Evolutionary conservation across 1,284 basidiomycete genomes (phyloP), one percentile per base, ranked within the genome.

Genomic region (Ceratorhiza oryzae-sativae): DNA sequence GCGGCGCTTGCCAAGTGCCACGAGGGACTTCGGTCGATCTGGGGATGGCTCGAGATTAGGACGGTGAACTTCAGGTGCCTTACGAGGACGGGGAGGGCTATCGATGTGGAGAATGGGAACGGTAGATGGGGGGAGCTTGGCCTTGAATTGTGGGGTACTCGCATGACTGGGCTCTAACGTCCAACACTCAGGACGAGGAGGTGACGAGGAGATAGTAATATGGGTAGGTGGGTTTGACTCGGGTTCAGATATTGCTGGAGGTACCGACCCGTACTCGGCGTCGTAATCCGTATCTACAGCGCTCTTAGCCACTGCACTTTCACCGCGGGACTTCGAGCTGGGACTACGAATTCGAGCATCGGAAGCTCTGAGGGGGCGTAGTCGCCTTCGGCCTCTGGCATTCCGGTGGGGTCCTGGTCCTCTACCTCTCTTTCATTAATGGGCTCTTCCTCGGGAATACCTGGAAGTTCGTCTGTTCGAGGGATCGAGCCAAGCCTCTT

Each of bases 191-290:
- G 23, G 13, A 48, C 23, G 12, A 27, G 48, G 18, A 27, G 63
- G 48, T 30, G 63, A 51, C 9, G 48, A 46, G 3, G 46, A 46
- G 12, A 60, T 45, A 4, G 18, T 45, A 13, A 60, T 60, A 15
- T 45, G 39, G 23, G 23, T 27, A 1, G 58, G 58, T 13, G 36
- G 23, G 23, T 13, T n/a, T 18, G 58, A 45, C 39, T 67, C 20
- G 34, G 36, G 27, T 6, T 39, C 30, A 20, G 53, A 30, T n/a
- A 58, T 13, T 4, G 13, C 53, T 13, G 41, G 45, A 32, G 53
- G 65, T 32, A 70, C n/a, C 12, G 65, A 70, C 3, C 65, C 53
- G 23, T 70, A 70, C 27, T 70, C 65, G 2, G 45, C 65, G 39
- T 70, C 65, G 53, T 70, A 70, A 30, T 58, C 65, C 9, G 65